phyloP scores from a whole-genome alignment of 2,329 filamentous ascomycete genomes.

The Ascochyta viciae-villosae region DNA sequence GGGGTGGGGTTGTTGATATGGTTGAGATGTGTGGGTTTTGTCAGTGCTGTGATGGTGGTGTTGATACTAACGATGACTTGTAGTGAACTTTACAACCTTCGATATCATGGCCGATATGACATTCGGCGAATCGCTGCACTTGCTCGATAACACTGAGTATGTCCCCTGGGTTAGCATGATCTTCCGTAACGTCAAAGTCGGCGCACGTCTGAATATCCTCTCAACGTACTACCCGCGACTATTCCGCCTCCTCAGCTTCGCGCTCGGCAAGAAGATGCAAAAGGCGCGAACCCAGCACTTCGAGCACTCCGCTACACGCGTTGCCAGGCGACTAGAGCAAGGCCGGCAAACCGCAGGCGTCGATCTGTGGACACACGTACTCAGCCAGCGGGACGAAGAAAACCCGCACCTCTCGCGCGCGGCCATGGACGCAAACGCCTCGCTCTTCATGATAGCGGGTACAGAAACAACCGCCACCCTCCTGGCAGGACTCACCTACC shows the following conservation, averaged over 20 bases:
- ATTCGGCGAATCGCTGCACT: slow-evolving; percentile 41
- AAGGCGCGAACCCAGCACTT: slow-evolving; percentile 26
- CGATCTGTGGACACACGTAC: slow-evolving; percentile 53
- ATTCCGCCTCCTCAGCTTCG: background rate
- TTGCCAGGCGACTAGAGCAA: slow-evolving; percentile 40
- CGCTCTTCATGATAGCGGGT: slow-evolving; percentile 52
- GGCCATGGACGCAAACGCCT: slow-evolving; percentile 51
- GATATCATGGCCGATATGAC: slow-evolving; percentile 44
- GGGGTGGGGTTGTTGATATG: background rate
- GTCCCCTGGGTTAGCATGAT: slow-evolving; percentile 43
- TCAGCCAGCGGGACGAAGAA: slow-evolving; percentile 33
- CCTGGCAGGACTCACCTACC: slow-evolving; percentile 48
- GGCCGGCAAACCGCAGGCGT: slow-evolving; percentile 31
- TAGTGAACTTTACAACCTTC: slow-evolving; percentile 43
- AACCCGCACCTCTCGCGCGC: slow-evolving; percentile 31
- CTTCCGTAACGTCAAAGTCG: slow-evolving; percentile 32
- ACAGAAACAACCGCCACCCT: slow-evolving; percentile 55
- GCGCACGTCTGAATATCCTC: background rate
- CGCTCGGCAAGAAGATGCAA: background rate
- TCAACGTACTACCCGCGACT: background rate
- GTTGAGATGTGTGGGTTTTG: background rate
- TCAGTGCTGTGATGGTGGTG: too few relatives aligned
- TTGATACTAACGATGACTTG: background rate
- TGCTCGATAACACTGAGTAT: slow-evolving; percentile 40
- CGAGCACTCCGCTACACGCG: slow-evolving; percentile 29